Conservation (phyloP, 345 rosid species). For the Angophora floribunda region DNA sequence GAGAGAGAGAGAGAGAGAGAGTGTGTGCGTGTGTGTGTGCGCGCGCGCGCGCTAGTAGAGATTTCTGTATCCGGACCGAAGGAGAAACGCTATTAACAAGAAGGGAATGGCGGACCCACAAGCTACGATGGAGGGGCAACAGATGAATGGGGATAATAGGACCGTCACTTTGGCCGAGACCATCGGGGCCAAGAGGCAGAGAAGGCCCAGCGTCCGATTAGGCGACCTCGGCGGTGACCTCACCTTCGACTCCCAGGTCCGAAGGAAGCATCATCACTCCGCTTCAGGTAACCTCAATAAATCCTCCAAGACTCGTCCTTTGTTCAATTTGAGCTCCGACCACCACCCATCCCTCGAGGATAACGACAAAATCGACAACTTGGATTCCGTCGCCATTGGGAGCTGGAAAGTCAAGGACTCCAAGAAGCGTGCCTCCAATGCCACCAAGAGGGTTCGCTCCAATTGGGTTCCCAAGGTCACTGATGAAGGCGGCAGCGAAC, state of each 20-base stretch:
- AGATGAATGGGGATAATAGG: constrained; percentile 29
- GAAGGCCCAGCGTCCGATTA: constrained; percentile 86
- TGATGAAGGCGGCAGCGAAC: constrained; percentile 26
- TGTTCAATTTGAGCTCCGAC: constrained; percentile 40
- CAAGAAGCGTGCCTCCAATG: constrained; percentile 19
- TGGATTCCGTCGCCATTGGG: constrained; percentile 52
- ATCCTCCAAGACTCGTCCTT: constrained; percentile 46
- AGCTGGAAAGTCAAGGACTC: constrained; percentile 60
- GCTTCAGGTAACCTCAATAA: constrained; percentile 3
- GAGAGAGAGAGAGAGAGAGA: no score
- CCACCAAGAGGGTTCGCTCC: constrained; percentile 49
- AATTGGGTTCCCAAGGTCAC: constrained; percentile 56
- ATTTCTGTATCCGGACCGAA: not conserved
- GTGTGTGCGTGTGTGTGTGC: no score
- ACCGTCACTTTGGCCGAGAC: not conserved
- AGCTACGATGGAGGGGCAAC: constrained; percentile 21
- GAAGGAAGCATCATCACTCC: constrained; percentile 9
- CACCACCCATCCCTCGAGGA: constrained; percentile 6
- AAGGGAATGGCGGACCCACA: constrained; percentile 47
- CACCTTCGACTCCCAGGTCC: constrained; percentile 41
- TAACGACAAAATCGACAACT: constrained; percentile 17
- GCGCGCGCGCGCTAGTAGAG: not conserved
- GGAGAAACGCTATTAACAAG: not conserved
- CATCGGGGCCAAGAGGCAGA: constrained; percentile 64
- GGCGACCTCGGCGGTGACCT: constrained; percentile 90